Percentiles rank a stretch among this genome's conserved stretches.
Evolutionary conservation across 371 early-diverging fungal species (phyloP).

Genomic region (Mortierella sp.): DNA sequence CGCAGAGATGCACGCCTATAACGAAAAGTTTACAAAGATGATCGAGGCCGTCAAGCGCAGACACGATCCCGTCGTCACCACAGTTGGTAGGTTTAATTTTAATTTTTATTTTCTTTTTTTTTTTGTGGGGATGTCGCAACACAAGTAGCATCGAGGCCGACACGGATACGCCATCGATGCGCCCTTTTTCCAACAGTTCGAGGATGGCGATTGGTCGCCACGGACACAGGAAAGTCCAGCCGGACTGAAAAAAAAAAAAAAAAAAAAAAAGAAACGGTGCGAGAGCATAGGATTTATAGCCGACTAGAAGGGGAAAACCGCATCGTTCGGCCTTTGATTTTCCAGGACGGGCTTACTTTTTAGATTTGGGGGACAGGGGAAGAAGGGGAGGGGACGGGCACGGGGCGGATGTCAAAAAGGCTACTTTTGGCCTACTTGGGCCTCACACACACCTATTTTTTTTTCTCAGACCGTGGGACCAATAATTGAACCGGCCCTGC

Average conservation of each 20-base stretch:
- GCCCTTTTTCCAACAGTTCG: not conserved
- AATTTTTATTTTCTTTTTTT: not conserved
- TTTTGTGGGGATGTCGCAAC: not conserved
- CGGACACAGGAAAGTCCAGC: too few relatives aligned
- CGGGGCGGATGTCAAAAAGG: too few relatives aligned
- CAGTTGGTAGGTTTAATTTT: conserved; percentile 67
- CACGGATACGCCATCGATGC: conserved; percentile 4
- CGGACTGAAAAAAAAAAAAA: too few relatives aligned
- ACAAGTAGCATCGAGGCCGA: not conserved
- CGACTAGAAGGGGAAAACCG: not conserved
- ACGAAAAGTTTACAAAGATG: conserved; percentile 81
- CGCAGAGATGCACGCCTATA: conserved; percentile 81
- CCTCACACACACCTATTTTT: too few relatives aligned
- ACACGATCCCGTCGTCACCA: conserved; percentile 95
- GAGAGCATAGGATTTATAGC: too few relatives aligned
- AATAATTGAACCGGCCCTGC: too few relatives aligned
- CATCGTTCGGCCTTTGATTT: conserved; percentile 29
- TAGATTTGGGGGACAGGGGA: conserved; percentile 4
- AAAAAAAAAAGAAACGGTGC: too few relatives aligned
- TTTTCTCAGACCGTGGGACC: too few relatives aligned
- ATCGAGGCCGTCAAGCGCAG: conserved; percentile 92
- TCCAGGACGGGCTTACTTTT: conserved; percentile 6
- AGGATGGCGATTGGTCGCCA: not conserved
- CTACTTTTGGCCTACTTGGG: too few relatives aligned
- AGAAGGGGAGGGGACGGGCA: too few relatives aligned